A percentile compares a stretch with the other conserved stretches of the same genome.
These are phyloP conservation scores for Hamamelis virginiana DNA, from an alignment of 164 flowering plant genomes.

Conservation along the genomic window DNA sequence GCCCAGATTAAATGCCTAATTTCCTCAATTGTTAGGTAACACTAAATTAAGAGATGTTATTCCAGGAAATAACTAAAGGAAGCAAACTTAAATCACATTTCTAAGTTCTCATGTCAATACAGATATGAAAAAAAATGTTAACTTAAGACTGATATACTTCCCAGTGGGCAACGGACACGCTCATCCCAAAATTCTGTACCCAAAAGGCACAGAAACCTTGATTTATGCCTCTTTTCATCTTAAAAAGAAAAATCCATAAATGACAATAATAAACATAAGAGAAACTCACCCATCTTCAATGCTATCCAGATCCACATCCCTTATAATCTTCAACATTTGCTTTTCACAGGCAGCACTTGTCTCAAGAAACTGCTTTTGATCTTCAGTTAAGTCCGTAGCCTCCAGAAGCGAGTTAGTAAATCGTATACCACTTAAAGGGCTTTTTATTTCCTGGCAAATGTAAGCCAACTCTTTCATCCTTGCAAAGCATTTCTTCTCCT, in stretches of 20 bases:
- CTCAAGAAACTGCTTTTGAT: conserved; percentile 91
- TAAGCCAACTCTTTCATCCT: conserved; percentile 91
- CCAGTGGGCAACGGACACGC: no score
- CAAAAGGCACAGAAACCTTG: no score
- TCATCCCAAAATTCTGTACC: no score
- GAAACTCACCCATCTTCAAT: conserved; percentile 78
- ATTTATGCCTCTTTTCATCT: no score
- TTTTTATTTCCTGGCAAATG: conserved; percentile 85
- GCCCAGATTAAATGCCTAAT: no score
- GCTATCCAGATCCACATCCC: conserved; percentile 65
- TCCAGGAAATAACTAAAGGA: no score
- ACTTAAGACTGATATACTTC: no score
- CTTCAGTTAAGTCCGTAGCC: conserved; percentile 68
- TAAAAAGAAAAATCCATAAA: not conserved
- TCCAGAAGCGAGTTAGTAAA: conserved; percentile 82
- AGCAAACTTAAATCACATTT: no score
- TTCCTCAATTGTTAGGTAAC: no score
- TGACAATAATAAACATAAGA: not conserved
- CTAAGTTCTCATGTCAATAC: no score
- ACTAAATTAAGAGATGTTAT: no score
- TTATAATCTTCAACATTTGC: conserved; percentile 78
- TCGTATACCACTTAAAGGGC: conserved; percentile 80
- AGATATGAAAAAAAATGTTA: no score
- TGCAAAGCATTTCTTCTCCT: conserved; percentile 63
- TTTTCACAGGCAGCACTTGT: conserved; percentile 92